phyloP scores from a whole-genome alignment of 2,329 filamentous ascomycete genomes.

The Neoscytalidium dimidiatum region DNA sequence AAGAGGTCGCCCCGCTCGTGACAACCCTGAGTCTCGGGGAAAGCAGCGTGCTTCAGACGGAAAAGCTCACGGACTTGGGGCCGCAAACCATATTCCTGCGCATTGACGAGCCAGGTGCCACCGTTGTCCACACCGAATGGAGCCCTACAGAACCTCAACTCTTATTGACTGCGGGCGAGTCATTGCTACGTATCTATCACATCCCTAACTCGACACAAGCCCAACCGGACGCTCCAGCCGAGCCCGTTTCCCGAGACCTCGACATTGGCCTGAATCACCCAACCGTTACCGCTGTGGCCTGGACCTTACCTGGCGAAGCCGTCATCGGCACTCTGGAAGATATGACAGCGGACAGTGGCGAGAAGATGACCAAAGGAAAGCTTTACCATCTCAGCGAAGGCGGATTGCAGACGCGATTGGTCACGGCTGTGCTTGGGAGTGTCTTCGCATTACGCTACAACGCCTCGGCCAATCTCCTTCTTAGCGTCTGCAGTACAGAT shows the following conservation, averaged over 20 bases:
- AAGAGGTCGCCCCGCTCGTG: constrained; percentile 34
- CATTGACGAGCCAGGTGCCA: constrained; percentile 26
- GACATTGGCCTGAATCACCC: constrained; percentile 30
- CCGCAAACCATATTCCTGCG: constrained; percentile 31
- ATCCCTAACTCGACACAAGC: constrained; percentile 26
- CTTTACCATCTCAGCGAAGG: constrained; percentile 33
- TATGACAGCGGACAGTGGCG: constrained; percentile 37
- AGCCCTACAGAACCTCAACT: constrained; percentile 34
- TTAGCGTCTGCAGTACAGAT: constrained; percentile 43
- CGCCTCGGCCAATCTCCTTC: constrained; percentile 32
- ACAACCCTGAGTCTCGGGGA: constrained; percentile 42
- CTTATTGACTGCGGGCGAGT: constrained; percentile 36
- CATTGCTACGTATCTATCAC: constrained; percentile 35
- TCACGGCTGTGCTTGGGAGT: constrained; percentile 39
- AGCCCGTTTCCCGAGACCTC: constrained; percentile 21
- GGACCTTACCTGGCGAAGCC: constrained; percentile 36
- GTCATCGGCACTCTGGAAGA: constrained; percentile 38
- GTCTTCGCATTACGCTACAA: constrained; percentile 42
- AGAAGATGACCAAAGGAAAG: constrained; percentile 40
- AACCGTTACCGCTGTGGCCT: constrained; percentile 38
- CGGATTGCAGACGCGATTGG: constrained; percentile 32
- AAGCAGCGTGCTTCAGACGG: constrained; percentile 39
- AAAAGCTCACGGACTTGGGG: constrained; percentile 35
- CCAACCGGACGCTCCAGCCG: constrained; percentile 4
- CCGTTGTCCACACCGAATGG: constrained; percentile 39